These are phyloP conservation scores for Fistulifera solaris DNA, from an alignment of 108 stramenopile genomes.

Conservation along the genomic window DNA sequence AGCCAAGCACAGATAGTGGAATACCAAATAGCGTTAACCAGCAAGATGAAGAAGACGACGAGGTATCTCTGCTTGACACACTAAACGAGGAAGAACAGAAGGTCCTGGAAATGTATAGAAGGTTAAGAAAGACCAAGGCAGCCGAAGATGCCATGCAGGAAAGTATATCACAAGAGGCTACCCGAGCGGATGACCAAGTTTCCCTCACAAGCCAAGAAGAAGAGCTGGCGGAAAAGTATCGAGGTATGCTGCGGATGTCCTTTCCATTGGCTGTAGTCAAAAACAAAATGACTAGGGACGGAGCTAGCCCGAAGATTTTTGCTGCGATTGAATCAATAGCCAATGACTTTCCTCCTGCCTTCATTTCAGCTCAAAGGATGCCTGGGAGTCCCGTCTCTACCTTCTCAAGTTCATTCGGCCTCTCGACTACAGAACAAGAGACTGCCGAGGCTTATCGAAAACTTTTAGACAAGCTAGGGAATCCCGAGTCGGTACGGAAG, in stretches of 20 bases:
- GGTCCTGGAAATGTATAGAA: constrained; percentile 29
- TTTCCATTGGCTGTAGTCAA: constrained; percentile 33
- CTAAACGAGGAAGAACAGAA: constrained; percentile 29
- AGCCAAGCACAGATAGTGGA: background rate
- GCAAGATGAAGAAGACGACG: constrained; percentile 1
- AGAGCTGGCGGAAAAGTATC: constrained; percentile 10
- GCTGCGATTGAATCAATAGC: constrained; percentile 5
- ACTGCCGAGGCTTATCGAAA: constrained; percentile 41
- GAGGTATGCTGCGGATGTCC: constrained; percentile 24
- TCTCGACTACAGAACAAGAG: constrained; percentile 37
- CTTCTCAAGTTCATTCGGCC: too few relatives aligned
- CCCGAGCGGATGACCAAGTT: background rate
- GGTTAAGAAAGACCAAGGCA: constrained; percentile 3
- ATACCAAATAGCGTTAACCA: background rate
- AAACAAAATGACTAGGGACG: constrained; percentile 39
- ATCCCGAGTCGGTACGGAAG: too few relatives aligned
- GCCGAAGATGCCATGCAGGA: constrained; percentile 7
- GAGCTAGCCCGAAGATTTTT: constrained; percentile 23
- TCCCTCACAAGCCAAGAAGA: constrained; percentile 13
- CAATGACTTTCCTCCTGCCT: too few relatives aligned
- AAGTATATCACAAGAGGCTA: background rate
- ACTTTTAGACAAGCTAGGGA: constrained; percentile 37
- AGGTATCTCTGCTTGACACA: constrained; percentile 18
- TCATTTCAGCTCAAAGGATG: too few relatives aligned
- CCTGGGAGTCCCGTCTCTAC: too few relatives aligned